Base-by-base conservation (phyloP, 345 rosid species). In the Gossypium stocksii region DNA sequence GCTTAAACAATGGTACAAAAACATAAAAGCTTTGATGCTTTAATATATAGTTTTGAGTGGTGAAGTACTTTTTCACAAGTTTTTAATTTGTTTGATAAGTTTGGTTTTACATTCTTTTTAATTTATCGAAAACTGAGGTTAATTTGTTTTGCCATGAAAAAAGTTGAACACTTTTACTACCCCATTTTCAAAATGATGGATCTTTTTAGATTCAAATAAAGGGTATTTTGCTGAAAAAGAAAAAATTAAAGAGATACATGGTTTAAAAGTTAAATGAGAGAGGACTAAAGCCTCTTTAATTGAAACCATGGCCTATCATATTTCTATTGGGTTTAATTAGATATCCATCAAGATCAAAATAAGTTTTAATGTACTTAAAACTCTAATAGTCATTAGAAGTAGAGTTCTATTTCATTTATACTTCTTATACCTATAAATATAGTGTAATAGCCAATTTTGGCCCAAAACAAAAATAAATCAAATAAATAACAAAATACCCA, bases 111-210 rank as follows among this genome's bases (percentile, higher is more conserved):
- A 6, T 4, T 34, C 41, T 34, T 34, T 34, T 34, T 34, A 34
- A 34, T 34, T 34, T 5, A 34, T 34, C 41, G 0, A 34, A 34
- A 34, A 5, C 41, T 4, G 1, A 34, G 41, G 66, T 72, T 22
- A 41, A 72, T 72, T 65, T 48, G 14, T 65, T 70, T 53, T 66
- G 19, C 17, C 52, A 49, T 73, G 51, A 76, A 78, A 79, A 53
- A 46, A 7, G 43, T 8, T 6, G 0, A 3, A 20, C 2, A 34
- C 23, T 77, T 66, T 77, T 74, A 38, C 43, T 6, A 20, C 13
- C 63, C 46, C 14, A 9, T 41, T 51, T 46, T 12, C 25, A 3
- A 19, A 72, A 34, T 66, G 38, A 66, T 72, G 27, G 16, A 57
- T 66, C 63, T 77, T 72, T 70, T 70, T 62, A 13, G 3, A 61